A percentile compares a stretch with the other conserved stretches of the same genome.
phyloP scores from a whole-genome alignment of 1,139 yeast genomes.

The Spathaspora sp. region DNA sequence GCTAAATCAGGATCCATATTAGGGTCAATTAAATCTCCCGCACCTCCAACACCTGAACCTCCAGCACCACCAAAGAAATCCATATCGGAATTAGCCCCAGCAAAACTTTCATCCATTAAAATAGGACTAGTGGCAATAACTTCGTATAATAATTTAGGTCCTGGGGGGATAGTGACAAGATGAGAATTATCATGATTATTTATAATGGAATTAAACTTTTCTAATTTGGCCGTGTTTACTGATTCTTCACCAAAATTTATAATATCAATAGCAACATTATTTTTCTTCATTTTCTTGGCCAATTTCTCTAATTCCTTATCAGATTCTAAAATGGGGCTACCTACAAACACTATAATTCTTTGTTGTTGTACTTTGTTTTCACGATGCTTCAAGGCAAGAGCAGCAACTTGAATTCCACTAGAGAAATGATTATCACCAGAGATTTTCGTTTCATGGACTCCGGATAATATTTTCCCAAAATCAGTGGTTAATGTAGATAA shows the following conservation, averaged over 20 bases:
- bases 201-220: conserved; percentile 74
- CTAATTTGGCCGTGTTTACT: conserved; percentile 74
- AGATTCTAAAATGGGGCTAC: conserved; percentile 75
- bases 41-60: conserved; percentile 50
- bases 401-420: conserved; percentile 95
- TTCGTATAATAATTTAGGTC: conserved; percentile 78
- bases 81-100: conserved; percentile 33
- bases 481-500: conserved; percentile 86
- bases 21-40: conserved; percentile 72
- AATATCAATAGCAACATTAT: conserved; percentile 85
- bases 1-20: conserved; percentile 97
- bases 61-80: conserved; percentile 34
- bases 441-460: conserved; percentile 79
- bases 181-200: conserved; percentile 78
- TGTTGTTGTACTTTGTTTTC: conserved; percentile 92
- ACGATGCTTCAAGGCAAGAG: conserved; percentile 92
- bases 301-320: conserved; percentile 76
- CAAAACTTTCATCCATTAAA: conserved; percentile 51
- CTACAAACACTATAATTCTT: conserved; percentile 86
- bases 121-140: conserved; percentile 70
- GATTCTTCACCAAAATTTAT: conserved; percentile 91
- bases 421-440: conserved; percentile 68
- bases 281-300: conserved; percentile 93
- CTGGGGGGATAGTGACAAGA: conserved; percentile 85
- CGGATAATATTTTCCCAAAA: conserved; percentile 84